phyloP scores from a whole-genome alignment of 1,284 basidiomycete species.

The Ustanciosporium gigantosporum region DNA sequence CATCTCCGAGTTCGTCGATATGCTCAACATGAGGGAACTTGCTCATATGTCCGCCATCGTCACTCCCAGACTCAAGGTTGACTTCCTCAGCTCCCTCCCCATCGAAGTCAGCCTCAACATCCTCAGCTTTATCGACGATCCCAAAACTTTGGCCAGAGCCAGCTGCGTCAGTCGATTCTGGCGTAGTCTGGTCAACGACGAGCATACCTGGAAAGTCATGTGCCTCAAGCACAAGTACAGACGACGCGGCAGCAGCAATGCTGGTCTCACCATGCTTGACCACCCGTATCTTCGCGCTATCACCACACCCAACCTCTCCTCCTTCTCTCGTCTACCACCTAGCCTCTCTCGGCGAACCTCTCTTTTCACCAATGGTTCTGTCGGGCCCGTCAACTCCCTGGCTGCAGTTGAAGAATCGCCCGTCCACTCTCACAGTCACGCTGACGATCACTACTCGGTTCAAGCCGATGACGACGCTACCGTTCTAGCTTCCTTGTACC shows the following conservation, averaged over 20 bases:
- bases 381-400: not conserved
- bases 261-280: constrained; percentile 17
- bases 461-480: constrained; percentile 30
- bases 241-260: constrained; percentile 24
- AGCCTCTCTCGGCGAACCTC: not conserved
- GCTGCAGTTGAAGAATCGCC: not conserved
- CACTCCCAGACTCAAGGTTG: constrained; percentile 79
- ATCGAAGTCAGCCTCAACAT: constrained; percentile 81
- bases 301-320: constrained; percentile 4
- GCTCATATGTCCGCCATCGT: constrained; percentile 75
- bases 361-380: too few species aligned
- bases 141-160: constrained; percentile 73
- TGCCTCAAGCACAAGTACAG: constrained; percentile 64
- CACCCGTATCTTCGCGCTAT: constrained; percentile 28
- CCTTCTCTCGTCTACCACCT: not conserved
- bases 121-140: constrained; percentile 80
- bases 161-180: constrained; percentile 77
- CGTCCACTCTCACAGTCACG: constrained; percentile 4
- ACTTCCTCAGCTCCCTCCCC: constrained; percentile 82
- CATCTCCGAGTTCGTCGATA: constrained; percentile 47
- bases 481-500: constrained; percentile 41
- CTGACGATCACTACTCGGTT: constrained; percentile 8
- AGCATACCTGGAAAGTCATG: constrained; percentile 81
- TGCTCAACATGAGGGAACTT: constrained; percentile 71
- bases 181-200: constrained; percentile 77